A percentile compares a stretch with the other conserved stretches of the same genome.
These are phyloP conservation scores for Claviceps sorghi DNA, from an alignment of 2,329 filamentous ascomycete species.

Conservation along the genomic window DNA sequence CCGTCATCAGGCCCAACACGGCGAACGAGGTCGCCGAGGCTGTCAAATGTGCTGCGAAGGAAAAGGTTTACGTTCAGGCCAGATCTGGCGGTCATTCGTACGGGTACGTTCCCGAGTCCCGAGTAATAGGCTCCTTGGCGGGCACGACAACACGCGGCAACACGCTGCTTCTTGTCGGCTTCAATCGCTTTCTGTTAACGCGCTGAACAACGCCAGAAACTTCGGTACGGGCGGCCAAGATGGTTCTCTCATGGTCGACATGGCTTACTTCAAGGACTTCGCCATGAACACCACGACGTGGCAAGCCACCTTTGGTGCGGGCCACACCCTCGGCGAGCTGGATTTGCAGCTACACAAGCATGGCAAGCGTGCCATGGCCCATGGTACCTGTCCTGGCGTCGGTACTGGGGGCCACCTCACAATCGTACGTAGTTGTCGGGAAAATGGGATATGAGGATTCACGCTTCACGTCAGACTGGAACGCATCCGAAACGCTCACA, in stretches of 20 bases:
- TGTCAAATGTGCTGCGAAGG: conserved; percentile 39
- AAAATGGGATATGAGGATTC: neutral
- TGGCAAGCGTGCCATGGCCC: conserved; percentile 41
- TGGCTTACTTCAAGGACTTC: conserved; percentile 38
- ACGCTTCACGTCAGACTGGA: neutral
- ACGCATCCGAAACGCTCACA: neutral
- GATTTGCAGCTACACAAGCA: conserved; percentile 33
- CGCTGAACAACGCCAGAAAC: conserved; percentile 16
- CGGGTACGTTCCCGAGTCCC: conserved; percentile 24
- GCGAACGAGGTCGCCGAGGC: conserved; percentile 40
- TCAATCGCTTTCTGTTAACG: neutral
- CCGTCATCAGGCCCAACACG: conserved; percentile 39
- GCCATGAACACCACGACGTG: conserved; percentile 36
- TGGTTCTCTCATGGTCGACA: conserved; percentile 38
- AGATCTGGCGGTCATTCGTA: conserved; percentile 53
- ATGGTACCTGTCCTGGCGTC: conserved; percentile 45
- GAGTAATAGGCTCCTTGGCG: neutral
- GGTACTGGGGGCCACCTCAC: conserved; percentile 43
- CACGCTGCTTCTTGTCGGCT: neutral
- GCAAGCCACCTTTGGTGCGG: conserved; percentile 40
- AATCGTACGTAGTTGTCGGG: conserved; percentile 25
- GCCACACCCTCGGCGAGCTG: conserved; percentile 36
- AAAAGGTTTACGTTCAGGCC: conserved; percentile 41
- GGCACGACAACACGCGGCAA: neutral
- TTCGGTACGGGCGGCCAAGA: conserved; percentile 33